These are phyloP conservation scores for Dactylellina parvicollis DNA, from an alignment of 2,329 filamentous ascomycete genomes.

Conservation along the genomic window DNA sequence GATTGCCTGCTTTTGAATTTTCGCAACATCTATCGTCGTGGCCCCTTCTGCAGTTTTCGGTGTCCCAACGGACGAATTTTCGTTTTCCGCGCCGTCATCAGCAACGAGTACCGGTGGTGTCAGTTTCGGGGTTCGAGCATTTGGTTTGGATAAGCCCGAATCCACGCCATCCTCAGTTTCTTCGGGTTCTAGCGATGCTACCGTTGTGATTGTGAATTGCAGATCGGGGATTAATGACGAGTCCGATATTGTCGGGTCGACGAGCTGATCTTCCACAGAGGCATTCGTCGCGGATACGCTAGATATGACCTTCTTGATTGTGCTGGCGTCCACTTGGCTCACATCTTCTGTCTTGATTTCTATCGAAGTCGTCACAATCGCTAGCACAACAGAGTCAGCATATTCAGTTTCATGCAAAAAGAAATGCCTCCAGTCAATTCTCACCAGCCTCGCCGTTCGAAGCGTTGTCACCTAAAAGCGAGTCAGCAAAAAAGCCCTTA, in stretches of 20 bases:
- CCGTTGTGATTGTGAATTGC: slow-evolving; percentile 30
- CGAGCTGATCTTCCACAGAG: not conserved
- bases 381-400: slow-evolving; percentile 14
- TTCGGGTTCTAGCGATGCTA: slow-evolving; percentile 30
- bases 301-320: slow-evolving; percentile 16
- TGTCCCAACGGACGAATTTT: slow-evolving; percentile 23
- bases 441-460: slow-evolving; percentile 35
- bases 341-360: slow-evolving; percentile 34
- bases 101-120: slow-evolving; percentile 19
- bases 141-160: slow-evolving; percentile 10
- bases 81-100: slow-evolving; percentile 17
- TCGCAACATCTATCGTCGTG: slow-evolving; percentile 8
- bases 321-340: slow-evolving; percentile 5
- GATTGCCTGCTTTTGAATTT: slow-evolving; percentile 18
- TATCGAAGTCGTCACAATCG: slow-evolving; percentile 31
- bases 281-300: slow-evolving; percentile 18
- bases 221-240: slow-evolving; percentile 13
- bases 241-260: slow-evolving; percentile 15
- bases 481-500: slow-evolving; percentile 19
- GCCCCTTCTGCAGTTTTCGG: slow-evolving; percentile 10
- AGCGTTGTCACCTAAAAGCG: slow-evolving; percentile 8
- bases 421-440: not conserved
- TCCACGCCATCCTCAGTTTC: not conserved
- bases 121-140: slow-evolving; percentile 22
- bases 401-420: not conserved